Conservation (phyloP, 2,329 filamentous ascomycete genomes). For the Bertia moriformis region DNA sequence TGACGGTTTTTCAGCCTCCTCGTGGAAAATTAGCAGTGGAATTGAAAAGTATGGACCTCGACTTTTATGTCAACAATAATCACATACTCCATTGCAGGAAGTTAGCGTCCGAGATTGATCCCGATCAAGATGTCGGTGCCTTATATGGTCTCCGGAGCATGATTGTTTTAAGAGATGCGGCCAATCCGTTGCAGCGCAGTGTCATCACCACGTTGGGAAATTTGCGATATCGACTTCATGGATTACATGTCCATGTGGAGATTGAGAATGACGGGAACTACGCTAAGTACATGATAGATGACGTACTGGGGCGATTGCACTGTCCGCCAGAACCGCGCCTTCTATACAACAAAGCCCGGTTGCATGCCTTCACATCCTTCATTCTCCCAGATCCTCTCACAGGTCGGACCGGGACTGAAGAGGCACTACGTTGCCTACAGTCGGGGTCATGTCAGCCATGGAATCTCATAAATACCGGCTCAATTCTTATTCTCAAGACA, state of each 20-base stretch:
- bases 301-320: constrained; percentile 26
- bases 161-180: constrained; percentile 26
- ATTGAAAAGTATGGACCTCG: constrained; percentile 22
- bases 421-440: constrained; percentile 19
- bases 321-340: constrained; percentile 29
- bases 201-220: background rate
- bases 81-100: constrained; percentile 18
- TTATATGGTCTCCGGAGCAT: constrained; percentile 34
- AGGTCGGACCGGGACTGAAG: constrained; percentile 30
- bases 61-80: constrained; percentile 22
- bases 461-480: background rate
- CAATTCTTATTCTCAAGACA: background rate
- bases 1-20: background rate
- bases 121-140: constrained; percentile 30
- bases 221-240: constrained; percentile 4
- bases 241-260: constrained; percentile 13
- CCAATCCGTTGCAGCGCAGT: constrained; percentile 7
- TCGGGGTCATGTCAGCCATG: background rate
- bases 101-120: constrained; percentile 17
- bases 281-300: constrained; percentile 25
- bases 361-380: constrained; percentile 35
- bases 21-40: constrained; percentile 10
- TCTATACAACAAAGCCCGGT: constrained; percentile 26
- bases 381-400: constrained; percentile 31
- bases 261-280: no score